Conservation (phyloP, 768 basidiomycete species). For the Phylloporus scabripes region DNA sequence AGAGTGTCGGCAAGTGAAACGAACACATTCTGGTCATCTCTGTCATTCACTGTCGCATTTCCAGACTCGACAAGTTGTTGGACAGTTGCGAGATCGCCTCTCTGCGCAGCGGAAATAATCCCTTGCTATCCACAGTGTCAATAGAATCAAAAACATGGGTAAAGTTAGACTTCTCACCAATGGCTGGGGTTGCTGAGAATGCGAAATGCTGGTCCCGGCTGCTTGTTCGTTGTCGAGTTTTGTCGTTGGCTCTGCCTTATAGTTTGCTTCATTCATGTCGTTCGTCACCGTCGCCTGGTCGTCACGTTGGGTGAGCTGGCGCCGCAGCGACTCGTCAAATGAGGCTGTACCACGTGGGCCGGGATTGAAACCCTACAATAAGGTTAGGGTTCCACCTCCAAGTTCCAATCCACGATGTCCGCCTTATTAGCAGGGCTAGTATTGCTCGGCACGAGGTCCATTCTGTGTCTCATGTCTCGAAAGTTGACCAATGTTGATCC, state of each 20-base stretch:
- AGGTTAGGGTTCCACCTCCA: conserved; percentile 27
- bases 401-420: conserved; percentile 9
- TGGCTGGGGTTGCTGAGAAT: conserved; percentile 21
- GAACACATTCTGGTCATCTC: conserved; percentile 81
- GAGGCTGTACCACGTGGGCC: conserved; percentile 13
- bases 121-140: conserved; percentile 32
- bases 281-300: conserved; percentile 9
- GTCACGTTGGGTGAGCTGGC: conserved; percentile 1
- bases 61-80: conserved; percentile 67
- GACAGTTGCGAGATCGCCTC: conserved; percentile 70
- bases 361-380: conserved; percentile 21
- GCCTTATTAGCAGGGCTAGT: conserved; percentile 12
- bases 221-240: conserved; percentile 25
- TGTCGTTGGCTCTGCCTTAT: conserved; percentile 28
- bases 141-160: neutral
- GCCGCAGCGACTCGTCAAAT: neutral
- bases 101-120: conserved; percentile 82
- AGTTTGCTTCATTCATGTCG: conserved; percentile 29
- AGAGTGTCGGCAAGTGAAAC: conserved; percentile 4
- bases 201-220: conserved; percentile 23
- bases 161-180: conserved; percentile 11
- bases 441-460: conserved; percentile 19
- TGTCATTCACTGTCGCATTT: conserved; percentile 63
- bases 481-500: conserved; percentile 1
- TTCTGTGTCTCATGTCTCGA: neutral